Conservation (phyloP, 352 stramenopile species). For the Globisporangium nodosum region DNA sequence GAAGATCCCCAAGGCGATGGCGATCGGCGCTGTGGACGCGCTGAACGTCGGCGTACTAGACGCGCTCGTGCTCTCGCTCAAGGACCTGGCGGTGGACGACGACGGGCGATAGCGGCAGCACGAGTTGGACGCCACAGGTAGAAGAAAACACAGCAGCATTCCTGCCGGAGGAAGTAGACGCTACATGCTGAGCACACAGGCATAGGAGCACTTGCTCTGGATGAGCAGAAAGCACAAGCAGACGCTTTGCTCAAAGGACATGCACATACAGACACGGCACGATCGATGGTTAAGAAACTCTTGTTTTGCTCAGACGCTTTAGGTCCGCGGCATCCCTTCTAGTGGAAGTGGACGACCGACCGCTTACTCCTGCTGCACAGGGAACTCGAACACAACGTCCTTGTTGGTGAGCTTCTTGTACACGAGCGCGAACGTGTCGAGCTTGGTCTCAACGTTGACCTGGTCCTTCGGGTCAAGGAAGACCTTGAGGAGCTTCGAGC, state of each 20-base stretch:
- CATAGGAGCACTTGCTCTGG: too few species aligned
- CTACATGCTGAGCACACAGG: too few species aligned
- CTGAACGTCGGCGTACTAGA: conserved; percentile 37
- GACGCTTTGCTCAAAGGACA: too few species aligned
- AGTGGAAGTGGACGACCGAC: background rate
- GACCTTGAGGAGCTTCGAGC: conserved; percentile 98
- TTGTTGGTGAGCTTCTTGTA: conserved; percentile 99
- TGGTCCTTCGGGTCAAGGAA: conserved; percentile 98
- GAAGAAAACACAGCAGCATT: background rate
- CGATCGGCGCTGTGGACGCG: conserved; percentile 22
- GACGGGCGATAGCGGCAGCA: conserved; percentile 57
- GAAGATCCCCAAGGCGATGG: conserved; percentile 43
- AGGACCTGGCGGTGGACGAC: conserved; percentile 51
- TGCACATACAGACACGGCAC: background rate
- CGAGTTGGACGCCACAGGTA: background rate
- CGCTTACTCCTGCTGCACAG: conserved; percentile 81
- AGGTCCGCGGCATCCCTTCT: background rate
- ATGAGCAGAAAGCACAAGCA: too few species aligned
- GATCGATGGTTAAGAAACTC: conserved; percentile 4
- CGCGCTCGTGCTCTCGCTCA: conserved; percentile 30
- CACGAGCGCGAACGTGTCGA: conserved; percentile 98
- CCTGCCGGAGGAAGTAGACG: too few species aligned
- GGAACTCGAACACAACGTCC: conserved; percentile 98
- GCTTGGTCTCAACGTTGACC: conserved; percentile 98
- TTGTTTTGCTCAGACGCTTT: conserved; percentile 39